Conservation (phyloP, 1,284 basidiomycete genomes). For the Rhodotorula sp. region DNA sequence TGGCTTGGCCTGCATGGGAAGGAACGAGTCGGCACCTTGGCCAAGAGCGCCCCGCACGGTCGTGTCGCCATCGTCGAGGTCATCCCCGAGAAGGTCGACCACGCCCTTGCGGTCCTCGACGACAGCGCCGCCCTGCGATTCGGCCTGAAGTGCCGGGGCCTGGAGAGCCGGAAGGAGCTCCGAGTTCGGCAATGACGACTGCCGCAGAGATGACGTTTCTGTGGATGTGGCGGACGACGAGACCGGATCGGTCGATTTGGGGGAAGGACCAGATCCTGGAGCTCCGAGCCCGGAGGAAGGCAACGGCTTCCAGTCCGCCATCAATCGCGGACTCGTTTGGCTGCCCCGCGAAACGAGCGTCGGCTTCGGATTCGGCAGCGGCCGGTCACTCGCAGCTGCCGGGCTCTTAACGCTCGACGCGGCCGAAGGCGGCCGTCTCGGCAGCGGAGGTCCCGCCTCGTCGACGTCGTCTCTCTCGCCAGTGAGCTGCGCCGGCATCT, state of each 20-base stretch:
- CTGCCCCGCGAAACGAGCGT: constrained; percentile 38
- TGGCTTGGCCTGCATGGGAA: not conserved
- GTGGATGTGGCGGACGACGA: not conserved
- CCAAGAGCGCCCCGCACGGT: not conserved
- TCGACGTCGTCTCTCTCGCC: constrained; percentile 2
- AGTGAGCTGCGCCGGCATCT: constrained; percentile 14
- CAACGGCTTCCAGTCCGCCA: constrained; percentile 31
- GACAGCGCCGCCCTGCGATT: not conserved
- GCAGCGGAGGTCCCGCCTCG: constrained; percentile 23
- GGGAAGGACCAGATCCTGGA: too few species aligned
- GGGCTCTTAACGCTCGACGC: not conserved
- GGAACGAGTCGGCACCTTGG: not conserved
- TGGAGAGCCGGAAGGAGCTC: constrained; percentile 22
- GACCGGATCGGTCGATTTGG: not conserved
- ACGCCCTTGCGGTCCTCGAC: not conserved
- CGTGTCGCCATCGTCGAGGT: constrained; percentile 19
- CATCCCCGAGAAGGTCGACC: constrained; percentile 37
- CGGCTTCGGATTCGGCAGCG: constrained; percentile 24
- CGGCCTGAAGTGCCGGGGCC: constrained; percentile 7
- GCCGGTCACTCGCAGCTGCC: not conserved
- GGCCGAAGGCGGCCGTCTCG: constrained; percentile 15
- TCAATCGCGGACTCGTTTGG: constrained; percentile 41
- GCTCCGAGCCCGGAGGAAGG: not conserved
- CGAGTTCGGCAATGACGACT: constrained; percentile 17
- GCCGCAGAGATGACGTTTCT: constrained; percentile 14